Conservation (phyloP, 139 green algal species). For the Chlamydomonas schloesseri region DNA sequence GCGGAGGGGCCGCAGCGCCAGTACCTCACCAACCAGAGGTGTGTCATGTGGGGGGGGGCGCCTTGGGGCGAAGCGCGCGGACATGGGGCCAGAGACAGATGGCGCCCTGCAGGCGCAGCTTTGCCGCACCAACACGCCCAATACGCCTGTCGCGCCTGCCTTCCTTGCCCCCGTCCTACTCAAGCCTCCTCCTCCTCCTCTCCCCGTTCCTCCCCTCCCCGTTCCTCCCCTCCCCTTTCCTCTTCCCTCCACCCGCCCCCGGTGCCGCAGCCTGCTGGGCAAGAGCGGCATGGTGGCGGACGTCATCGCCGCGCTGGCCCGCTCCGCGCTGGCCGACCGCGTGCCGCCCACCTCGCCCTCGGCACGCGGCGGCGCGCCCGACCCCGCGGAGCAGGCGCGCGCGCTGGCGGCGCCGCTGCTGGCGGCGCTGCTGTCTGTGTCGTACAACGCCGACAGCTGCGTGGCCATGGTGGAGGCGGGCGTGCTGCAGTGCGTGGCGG, state of each 20-base stretch:
- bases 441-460: constrained; percentile 47
- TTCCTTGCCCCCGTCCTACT: too few species aligned
- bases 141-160: background rate
- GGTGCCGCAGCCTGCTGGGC: constrained; percentile 39
- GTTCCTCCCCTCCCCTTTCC: background rate
- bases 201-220: background rate
- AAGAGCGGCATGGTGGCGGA: constrained; percentile 43
- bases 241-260: background rate
- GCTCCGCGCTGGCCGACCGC: constrained; percentile 4
- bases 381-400: background rate
- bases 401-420: constrained; percentile 20
- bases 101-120: too few species aligned
- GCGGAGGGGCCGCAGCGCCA: constrained; percentile 33
- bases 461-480: constrained; percentile 37
- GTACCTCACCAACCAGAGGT: constrained; percentile 59
- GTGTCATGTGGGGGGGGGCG: too few species aligned
- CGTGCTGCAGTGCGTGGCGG: constrained; percentile 44
- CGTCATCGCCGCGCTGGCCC: constrained; percentile 37
- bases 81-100: too few species aligned
- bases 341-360: constrained; percentile 7
- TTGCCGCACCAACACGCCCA: background rate
- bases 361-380: too few species aligned
- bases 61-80: too few species aligned
- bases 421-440: constrained; percentile 35
- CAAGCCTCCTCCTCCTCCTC: too few species aligned